Conservation (phyloP, 2,329 filamentous ascomycete genomes). For the Neofusicoccum ribis region DNA sequence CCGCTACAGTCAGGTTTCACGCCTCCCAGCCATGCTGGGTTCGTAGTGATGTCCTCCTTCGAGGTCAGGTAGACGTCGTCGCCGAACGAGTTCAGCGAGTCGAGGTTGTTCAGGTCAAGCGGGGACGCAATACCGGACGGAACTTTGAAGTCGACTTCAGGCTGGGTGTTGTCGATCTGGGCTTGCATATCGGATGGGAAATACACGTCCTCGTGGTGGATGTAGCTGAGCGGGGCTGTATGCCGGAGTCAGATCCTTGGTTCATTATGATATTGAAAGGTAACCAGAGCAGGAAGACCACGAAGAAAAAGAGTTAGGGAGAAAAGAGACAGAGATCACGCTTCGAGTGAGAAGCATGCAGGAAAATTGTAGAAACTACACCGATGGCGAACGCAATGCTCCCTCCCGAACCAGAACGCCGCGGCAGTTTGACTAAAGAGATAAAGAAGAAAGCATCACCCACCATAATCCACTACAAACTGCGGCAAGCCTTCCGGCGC, state of each 20-base stretch:
- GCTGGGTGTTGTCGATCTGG: conserved; percentile 44
- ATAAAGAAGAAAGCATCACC: conserved; percentile 9
- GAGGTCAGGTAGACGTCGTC: conserved; percentile 47
- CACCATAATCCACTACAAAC: conserved; percentile 42
- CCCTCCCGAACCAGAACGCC: too few relatives aligned
- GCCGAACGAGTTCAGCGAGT: conserved; percentile 40
- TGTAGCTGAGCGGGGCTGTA: conserved; percentile 46
- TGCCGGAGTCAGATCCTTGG: too few relatives aligned
- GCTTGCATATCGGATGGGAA: conserved; percentile 45
- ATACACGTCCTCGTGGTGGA: conserved; percentile 46
- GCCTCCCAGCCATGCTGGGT: conserved; percentile 51
- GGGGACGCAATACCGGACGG: conserved; percentile 37
- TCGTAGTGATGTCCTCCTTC: conserved; percentile 42
- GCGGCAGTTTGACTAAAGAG: too few relatives aligned
- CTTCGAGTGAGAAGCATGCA: too few relatives aligned
- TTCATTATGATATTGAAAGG: too few relatives aligned
- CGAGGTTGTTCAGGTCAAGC: conserved; percentile 45
- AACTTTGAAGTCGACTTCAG: conserved; percentile 38
- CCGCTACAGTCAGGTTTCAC: conserved; percentile 54
- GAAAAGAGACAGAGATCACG: too few relatives aligned
- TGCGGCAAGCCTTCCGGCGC: conserved; percentile 30
- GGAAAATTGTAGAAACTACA: too few relatives aligned
- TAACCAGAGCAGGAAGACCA: too few relatives aligned
- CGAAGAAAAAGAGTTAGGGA: too few relatives aligned
- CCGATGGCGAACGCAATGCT: too few relatives aligned